Conservation (phyloP, 2,329 filamentous ascomycete genomes). For the Fusarium fujikuroi region DNA sequence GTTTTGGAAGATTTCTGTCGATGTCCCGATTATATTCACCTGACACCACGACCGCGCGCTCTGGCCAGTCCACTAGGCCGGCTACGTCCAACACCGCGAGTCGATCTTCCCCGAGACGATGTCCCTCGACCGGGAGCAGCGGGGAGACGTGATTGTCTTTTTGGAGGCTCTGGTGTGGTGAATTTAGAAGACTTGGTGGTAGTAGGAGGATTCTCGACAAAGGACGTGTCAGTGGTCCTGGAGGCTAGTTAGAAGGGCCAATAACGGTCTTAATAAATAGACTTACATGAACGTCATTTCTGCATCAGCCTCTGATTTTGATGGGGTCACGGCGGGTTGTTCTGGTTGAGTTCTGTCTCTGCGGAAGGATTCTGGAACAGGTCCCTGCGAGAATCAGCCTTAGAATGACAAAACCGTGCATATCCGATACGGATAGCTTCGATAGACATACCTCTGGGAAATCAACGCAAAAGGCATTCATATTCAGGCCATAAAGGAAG, state of each 20-base stretch:
- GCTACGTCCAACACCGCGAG: slow-evolving; percentile 46
- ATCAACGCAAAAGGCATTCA: slow-evolving; percentile 99
- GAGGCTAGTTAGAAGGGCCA: slow-evolving; percentile 31
- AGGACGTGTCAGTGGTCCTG: slow-evolving; percentile 91
- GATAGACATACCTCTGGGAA: slow-evolving; percentile 80
- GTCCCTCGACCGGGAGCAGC: slow-evolving; percentile 53
- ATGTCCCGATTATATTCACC: slow-evolving; percentile 48
- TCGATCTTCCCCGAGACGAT: slow-evolving; percentile 47
- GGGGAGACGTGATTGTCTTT: slow-evolving; percentile 60
- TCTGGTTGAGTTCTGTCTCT: slow-evolving; percentile 69
- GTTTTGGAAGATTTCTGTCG: slow-evolving; percentile 25
- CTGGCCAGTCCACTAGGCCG: slow-evolving; percentile 59
- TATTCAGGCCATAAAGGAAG: slow-evolving; percentile 95
- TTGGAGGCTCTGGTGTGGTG: slow-evolving; percentile 50
- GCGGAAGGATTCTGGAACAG: slow-evolving; percentile 84
- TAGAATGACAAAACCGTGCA: background rate
- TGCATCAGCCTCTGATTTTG: slow-evolving; percentile 56
- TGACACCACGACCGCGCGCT: slow-evolving; percentile 58
- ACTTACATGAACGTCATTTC: slow-evolving; percentile 88
- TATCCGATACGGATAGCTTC: background rate
- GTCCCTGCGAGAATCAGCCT: slow-evolving; percentile 65
- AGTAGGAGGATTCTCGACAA: slow-evolving; percentile 83
- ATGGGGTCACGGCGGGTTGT: slow-evolving; percentile 46
- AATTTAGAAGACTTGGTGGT: slow-evolving; percentile 63
- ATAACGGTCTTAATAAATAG: background rate